phyloP scores from a whole-genome alignment of 139 green algal species.

The Chlamydomonas schloesseri region DNA sequence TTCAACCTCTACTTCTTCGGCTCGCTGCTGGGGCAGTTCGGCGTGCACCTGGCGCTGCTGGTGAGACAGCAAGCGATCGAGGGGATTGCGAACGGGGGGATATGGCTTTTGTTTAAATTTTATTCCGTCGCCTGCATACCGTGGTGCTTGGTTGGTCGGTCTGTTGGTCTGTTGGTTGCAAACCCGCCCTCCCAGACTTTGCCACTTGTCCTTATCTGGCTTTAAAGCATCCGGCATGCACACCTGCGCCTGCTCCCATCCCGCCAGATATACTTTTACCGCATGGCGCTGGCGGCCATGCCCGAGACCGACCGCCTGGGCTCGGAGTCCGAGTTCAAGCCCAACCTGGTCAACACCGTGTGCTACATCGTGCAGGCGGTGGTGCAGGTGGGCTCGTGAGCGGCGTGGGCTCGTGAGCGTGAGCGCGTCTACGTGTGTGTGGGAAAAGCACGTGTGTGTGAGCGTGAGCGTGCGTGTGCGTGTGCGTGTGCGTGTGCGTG shows the following conservation, averaged over 20 bases:
- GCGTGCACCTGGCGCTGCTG: conserved; percentile 46
- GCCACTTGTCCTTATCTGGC: too few species aligned
- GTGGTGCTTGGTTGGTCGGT: too few species aligned
- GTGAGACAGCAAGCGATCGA: not conserved
- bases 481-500: too few species aligned
- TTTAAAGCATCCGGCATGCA: too few species aligned
- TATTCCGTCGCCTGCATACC: too few species aligned
- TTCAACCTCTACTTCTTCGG: conserved; percentile 96
- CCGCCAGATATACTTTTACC: conserved; percentile 42
- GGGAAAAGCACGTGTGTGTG: too few species aligned
- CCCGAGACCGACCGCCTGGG: conserved; percentile 76
- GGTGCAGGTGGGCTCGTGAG: conserved; percentile 74
- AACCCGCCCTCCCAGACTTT: too few species aligned
- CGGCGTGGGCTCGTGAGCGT: not conserved
- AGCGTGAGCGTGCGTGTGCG: too few species aligned
- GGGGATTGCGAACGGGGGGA: not conserved
- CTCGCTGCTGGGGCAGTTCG: conserved; percentile 94
- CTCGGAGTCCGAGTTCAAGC: conserved; percentile 89
- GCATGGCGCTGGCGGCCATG: conserved; percentile 54
- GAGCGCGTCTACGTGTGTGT: too few species aligned
- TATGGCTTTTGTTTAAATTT: too few species aligned
- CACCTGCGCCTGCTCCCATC: too few species aligned
- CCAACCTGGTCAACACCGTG: conserved; percentile 98
- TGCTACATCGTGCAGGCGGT: conserved; percentile 93
- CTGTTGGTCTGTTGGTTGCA: too few species aligned